Percentiles rank a stretch among this genome's conserved stretches.
Evolutionary conservation across 75 land plant genomes (phyloP).

Genomic region (Cunninghamia lanceolata): DNA sequence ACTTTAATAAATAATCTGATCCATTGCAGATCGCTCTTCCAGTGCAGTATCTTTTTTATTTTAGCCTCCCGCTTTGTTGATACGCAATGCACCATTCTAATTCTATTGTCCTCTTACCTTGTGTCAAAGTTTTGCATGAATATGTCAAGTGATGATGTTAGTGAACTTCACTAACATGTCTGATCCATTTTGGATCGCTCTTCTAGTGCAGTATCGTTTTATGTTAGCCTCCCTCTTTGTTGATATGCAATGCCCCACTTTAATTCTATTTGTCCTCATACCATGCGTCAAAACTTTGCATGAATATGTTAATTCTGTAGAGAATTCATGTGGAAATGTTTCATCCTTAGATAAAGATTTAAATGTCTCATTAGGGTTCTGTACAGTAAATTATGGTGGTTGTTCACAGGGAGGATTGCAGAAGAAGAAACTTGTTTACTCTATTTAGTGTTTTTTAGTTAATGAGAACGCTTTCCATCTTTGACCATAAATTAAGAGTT

Average conservation of each 20-base stretch:
- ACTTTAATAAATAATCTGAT: no score
- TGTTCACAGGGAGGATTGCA: background rate
- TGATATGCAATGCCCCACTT: background rate
- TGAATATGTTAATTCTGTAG: background rate
- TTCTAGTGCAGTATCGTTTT: background rate
- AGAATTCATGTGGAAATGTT: background rate
- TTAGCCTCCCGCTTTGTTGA: no score
- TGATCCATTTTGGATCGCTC: no score
- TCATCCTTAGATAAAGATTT: background rate
- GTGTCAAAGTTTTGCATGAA: no score
- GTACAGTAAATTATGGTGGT: background rate
- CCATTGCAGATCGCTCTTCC: no score
- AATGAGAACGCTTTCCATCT: background rate
- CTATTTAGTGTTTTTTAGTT: background rate
- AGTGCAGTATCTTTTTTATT: no score
- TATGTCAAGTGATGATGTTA: no score
- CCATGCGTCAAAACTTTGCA: background rate
- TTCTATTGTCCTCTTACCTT: no score
- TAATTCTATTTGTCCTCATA: background rate
- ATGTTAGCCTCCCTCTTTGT: background rate
- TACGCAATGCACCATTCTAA: no score
- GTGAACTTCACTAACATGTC: no score
- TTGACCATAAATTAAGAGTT: conserved; percentile 7
- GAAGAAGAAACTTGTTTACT: background rate
- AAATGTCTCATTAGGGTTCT: background rate